Conservation (phyloP, 139 green algal species). For the Chlorokybus atmophyticus region DNA sequence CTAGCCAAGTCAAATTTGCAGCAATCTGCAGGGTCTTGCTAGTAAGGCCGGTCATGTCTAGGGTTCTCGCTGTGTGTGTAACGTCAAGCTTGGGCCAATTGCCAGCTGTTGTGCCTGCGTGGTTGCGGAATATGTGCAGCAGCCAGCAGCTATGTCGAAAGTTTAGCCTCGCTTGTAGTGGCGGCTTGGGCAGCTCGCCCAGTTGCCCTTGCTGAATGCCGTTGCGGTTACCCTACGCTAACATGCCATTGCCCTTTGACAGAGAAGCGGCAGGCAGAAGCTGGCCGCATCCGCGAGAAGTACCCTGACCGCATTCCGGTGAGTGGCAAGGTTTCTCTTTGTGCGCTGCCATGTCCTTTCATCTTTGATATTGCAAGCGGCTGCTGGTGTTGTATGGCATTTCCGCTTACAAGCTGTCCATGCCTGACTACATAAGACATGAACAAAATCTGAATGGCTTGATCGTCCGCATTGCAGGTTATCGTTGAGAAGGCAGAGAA, state of each 20-base stretch:
- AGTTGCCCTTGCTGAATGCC: too few relatives aligned
- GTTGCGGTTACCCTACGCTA: too few relatives aligned
- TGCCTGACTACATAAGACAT: background rate
- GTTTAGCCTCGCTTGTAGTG: too few relatives aligned
- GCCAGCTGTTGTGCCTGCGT: background rate
- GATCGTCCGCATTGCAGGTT: constrained; percentile 51
- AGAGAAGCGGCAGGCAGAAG: constrained; percentile 92
- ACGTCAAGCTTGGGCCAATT: background rate
- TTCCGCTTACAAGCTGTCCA: background rate
- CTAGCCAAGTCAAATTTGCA: too few relatives aligned
- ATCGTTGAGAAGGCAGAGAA: constrained; percentile 94
- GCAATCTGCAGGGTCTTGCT: too few relatives aligned
- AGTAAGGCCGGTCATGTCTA: too few relatives aligned
- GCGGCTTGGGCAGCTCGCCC: too few relatives aligned
- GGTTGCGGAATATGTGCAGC: constrained; percentile 12
- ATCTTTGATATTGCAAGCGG: background rate
- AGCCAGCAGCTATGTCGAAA: too few relatives aligned
- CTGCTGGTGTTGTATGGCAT: background rate
- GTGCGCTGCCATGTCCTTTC: background rate
- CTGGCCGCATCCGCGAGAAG: constrained; percentile 87
- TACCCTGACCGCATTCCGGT: constrained; percentile 91
- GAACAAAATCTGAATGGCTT: background rate
- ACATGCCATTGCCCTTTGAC: too few relatives aligned
- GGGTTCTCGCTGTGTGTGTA: too few relatives aligned
- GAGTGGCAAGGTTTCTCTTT: constrained; percentile 10